A percentile compares a stretch with the other conserved stretches of the same genome.
phyloP scores from a whole-genome alignment of 2,329 filamentous ascomycete genomes.

The Phyllosticta citribraziliensis region DNA sequence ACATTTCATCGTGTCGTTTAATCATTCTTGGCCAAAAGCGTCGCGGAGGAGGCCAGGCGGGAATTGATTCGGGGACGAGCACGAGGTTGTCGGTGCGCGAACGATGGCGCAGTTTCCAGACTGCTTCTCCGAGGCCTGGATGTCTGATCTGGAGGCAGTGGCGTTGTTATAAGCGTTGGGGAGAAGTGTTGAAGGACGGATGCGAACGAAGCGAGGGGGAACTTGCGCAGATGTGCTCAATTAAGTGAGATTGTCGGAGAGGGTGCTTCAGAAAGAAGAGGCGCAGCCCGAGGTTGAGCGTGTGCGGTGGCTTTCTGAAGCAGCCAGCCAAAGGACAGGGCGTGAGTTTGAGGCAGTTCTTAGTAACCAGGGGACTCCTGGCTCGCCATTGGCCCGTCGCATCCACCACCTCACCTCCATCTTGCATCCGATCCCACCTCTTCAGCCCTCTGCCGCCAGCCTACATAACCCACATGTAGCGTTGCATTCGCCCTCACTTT shows the following conservation, averaged over 20 bases:
- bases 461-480: background rate
- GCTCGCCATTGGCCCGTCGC: background rate
- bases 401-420: background rate
- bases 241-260: background rate
- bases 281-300: background rate
- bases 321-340: background rate
- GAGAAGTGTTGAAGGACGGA: background rate
- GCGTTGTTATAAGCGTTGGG: background rate
- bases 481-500: background rate
- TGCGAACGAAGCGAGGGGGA: background rate
- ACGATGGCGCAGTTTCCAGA: background rate
- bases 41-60: background rate
- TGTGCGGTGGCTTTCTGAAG: background rate
- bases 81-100: background rate
- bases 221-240: background rate
- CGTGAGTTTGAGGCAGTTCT: background rate
- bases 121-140: background rate
- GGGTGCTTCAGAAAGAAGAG: background rate
- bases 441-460: background rate
- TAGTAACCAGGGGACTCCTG: background rate
- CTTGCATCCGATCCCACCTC: background rate
- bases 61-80: background rate
- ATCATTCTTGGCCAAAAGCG: background rate
- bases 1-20: conserved; percentile 3
- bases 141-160: background rate